Conservation (phyloP, 1,284 basidiomycete genomes). For the Fomitopsis palustris region DNA sequence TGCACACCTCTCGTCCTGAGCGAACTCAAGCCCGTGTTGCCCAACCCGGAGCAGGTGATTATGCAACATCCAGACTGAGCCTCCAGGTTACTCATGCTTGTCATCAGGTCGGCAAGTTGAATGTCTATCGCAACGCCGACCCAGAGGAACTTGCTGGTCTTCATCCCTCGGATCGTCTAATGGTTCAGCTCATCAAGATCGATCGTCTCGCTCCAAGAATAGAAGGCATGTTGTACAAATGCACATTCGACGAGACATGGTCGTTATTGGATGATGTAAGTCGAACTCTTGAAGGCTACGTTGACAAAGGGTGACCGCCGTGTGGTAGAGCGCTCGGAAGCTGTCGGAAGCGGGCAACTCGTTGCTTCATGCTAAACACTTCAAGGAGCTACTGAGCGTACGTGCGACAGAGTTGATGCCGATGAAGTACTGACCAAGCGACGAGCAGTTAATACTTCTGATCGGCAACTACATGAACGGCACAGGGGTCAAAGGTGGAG, state of each 20-base stretch:
- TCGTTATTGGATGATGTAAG: conserved; percentile 66
- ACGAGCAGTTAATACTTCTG: conserved; percentile 78
- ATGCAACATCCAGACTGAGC: conserved; percentile 2
- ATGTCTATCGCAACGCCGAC: conserved; percentile 85
- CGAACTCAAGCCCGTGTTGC: conserved; percentile 83
- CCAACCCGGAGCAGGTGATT: conserved; percentile 84
- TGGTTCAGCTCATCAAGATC: conserved; percentile 97
- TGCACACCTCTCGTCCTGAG: conserved; percentile 87
- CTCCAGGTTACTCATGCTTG: conserved; percentile 16
- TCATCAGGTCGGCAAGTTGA: conserved; percentile 81
- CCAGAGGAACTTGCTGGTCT: conserved; percentile 86
- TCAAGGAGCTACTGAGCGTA: conserved; percentile 86
- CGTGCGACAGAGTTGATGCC: conserved; percentile 19
- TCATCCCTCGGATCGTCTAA: conserved; percentile 93
- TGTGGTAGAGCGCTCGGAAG: conserved; percentile 67
- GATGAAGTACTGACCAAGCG: neutral
- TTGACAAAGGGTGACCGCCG: conserved; percentile 7
- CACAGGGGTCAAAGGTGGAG: conserved; percentile 93
- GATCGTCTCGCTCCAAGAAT: conserved; percentile 89
- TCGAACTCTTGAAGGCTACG: conserved; percentile 6
- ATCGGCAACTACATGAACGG: conserved; percentile 99
- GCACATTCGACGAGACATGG: conserved; percentile 82
- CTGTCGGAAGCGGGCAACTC: conserved; percentile 78
- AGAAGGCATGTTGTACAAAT: conserved; percentile 91
- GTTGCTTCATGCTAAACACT: conserved; percentile 73